Percentiles rank a stretch among this genome's conserved stretches.
These are phyloP conservation scores for Theobroma grandiflorum DNA, from an alignment of 441 rosid genomes.

Conservation along the genomic window DNA sequence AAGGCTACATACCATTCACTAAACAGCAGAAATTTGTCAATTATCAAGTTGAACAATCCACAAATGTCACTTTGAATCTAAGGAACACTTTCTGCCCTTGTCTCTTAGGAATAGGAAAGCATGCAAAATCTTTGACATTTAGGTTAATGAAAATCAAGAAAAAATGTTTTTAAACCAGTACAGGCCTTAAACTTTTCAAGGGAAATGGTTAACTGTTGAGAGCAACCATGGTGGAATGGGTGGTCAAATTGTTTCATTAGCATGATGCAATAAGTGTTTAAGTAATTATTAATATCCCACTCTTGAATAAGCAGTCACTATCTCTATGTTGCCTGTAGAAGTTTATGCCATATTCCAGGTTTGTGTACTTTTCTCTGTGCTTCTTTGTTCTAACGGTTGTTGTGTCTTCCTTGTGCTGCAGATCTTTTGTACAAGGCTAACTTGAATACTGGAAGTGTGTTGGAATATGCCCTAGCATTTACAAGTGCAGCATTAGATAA, in stretches of 20 bases:
- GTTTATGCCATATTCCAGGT: background rate
- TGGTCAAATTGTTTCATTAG: background rate
- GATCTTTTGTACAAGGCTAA: slow-evolving; percentile 98
- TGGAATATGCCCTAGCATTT: slow-evolving; percentile 98
- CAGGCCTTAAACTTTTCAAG: background rate
- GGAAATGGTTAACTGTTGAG: background rate
- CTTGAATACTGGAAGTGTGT: slow-evolving; percentile 90
- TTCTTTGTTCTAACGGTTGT: slow-evolving; percentile 29
- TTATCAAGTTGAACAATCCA: background rate
- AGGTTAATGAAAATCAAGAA: background rate
- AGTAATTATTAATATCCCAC: background rate
- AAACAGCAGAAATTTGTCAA: slow-evolving; percentile 6
- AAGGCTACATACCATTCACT: slow-evolving; percentile 3
- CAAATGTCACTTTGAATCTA: background rate
- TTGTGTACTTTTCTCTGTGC: slow-evolving; percentile 20
- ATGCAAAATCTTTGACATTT: background rate
- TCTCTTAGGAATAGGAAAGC: background rate
- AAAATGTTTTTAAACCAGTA: background rate
- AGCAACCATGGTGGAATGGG: background rate
- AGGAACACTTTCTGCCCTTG: background rate
- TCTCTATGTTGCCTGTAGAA: slow-evolving; percentile 1
- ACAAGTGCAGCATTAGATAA: slow-evolving; percentile 96
- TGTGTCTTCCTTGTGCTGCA: slow-evolving; percentile 43
- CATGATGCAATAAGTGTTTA: background rate
- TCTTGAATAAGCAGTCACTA: background rate